These are phyloP conservation scores for Ceratocystis smalleyi DNA, from an alignment of 2,329 filamentous ascomycete genomes.

Conservation along the genomic window DNA sequence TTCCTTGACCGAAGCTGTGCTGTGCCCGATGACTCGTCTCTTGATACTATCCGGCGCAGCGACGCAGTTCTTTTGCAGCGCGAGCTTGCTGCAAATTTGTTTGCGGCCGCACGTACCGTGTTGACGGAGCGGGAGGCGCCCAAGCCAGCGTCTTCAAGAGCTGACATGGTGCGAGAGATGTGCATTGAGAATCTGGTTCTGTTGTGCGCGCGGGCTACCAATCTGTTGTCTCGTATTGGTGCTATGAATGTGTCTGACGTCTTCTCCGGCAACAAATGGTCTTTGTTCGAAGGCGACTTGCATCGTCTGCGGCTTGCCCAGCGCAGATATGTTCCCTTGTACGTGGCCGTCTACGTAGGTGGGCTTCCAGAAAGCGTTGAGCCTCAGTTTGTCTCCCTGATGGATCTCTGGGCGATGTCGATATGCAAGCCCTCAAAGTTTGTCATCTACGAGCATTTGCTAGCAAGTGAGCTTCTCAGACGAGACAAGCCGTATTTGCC, in stretches of 20 bases:
- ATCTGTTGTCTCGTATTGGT: conserved; percentile 31
- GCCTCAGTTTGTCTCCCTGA: conserved; percentile 30
- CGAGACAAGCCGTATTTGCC: conserved; percentile 31
- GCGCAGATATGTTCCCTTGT: conserved; percentile 35
- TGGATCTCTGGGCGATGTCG: conserved; percentile 38
- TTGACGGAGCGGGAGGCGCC: conserved; percentile 19
- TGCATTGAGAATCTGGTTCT: conserved; percentile 32
- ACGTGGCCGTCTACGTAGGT: conserved; percentile 35
- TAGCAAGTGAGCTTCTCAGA: conserved; percentile 32
- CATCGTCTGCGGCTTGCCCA: conserved; percentile 28
- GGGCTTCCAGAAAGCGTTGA: conserved; percentile 32
- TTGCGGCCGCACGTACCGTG: conserved; percentile 32
- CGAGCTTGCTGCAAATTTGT: conserved; percentile 32
- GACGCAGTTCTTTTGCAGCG: conserved; percentile 29
- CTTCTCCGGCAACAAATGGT: conserved; percentile 31
- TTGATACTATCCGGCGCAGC: conserved; percentile 1
- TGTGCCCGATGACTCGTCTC: not conserved
- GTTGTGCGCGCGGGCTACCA: conserved; percentile 33
- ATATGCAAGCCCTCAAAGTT: conserved; percentile 35
- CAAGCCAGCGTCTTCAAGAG: not conserved
- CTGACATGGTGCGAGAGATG: conserved; percentile 19
- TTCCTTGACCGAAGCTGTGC: conserved; percentile 30
- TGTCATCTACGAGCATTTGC: conserved; percentile 34
- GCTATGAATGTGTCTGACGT: conserved; percentile 31
- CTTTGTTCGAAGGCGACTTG: conserved; percentile 32